Base-by-base conservation (phyloP, 1,284 basidiomycete species). In the Tranzscheliella williamsii region DNA sequence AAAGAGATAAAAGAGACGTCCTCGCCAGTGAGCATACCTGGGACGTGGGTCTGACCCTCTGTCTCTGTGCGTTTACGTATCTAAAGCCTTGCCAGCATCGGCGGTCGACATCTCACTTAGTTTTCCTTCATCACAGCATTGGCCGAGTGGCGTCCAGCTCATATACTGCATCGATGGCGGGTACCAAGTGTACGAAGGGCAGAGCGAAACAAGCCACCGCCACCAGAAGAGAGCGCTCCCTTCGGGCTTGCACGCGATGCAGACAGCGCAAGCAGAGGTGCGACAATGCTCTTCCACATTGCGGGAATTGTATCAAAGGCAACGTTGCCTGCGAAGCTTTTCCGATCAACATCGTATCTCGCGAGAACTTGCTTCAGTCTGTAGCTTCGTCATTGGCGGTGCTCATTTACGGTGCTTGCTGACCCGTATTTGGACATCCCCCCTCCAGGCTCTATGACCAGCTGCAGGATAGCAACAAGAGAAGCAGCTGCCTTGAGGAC, bases 221-320 rank as follows among this genome's bases (percentile, higher is more conserved):
- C 9, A 9, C 11, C 11, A 29, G n/a, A n/a, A 29, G 27, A 29
- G 27, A 29, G 27, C 32, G 61, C 27, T 54, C 54, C 0, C 46
- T 64, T 18, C 44, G 61, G 1, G 61, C 61, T 4, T 64, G 61
- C 34, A 57, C 49, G 0, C 61, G 61, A 2, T 64, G 61, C 38
- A 49, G 51, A 5, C 50, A 54, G 24, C 54, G 61, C 4, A 64
- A 64, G 24, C 61, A 64, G 35, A 38, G 43, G 24, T 64, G 61
- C 50, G 61, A 64, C 38, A 58, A 58, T 21, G 46, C 42, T 15
- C n/a, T 53, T 11, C 61, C 54, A 0, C 27, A 53, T 34, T 64
- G 61, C 27, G 42, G 49, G 42, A 64, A 57, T 31, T 64, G 61
- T 24, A 26, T 58, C 33, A 64, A 51, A 29, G 61, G 61, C 5